Base-by-base conservation (phyloP, 2,329 filamentous ascomycete genomes). In the Colletotrichum trifolii region DNA sequence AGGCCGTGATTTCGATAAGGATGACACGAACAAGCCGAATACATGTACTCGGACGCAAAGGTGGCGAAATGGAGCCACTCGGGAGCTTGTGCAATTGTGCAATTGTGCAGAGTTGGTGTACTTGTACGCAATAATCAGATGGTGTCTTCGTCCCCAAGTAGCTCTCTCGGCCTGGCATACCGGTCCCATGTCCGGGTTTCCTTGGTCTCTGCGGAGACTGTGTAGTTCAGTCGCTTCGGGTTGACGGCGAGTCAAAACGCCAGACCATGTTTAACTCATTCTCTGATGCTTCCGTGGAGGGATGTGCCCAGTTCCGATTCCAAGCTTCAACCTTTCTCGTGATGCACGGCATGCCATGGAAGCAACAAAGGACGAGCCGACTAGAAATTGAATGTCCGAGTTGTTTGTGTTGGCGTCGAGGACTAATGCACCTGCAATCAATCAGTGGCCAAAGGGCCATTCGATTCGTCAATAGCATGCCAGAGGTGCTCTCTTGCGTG, bases 371-470 rank as follows among this genome's bases (percentile, higher is more conserved):
- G 53, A 48, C 39, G 53, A 49, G 6, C 42, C 17, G 50, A 53
- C 34, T 50, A 58, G 43, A 60, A 71, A 66, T 66, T 69, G 60
- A 71, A 68, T 71, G 70, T 73, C 70, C 71, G 68, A 76, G 72
- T 76, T 76, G 72, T 76, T 70, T 73, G 67, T 67, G 54, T 66
- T 71, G 69, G 73, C 74, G 74, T 76, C 73, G 73, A 25, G 4
- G 25, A 73, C 77, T 78, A 78, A 79, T 77, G 75, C 76, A 77
- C 69, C 68, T 73, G 71, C 72, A 75, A 72, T 72, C 71, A 71
- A 75, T 73, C 72, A 75, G 71, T 69, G 59, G 60, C 61, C 45
- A 55, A 49, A 55, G 56, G 56, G 50, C 56, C 57, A 46, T 38
- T 46, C 49, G 40, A 54, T 43, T 64, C 48, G 42, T 59, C 53